Base-by-base conservation (phyloP, 2,329 filamentous ascomycete species). In the Emmonsiellopsis sp. region DNA sequence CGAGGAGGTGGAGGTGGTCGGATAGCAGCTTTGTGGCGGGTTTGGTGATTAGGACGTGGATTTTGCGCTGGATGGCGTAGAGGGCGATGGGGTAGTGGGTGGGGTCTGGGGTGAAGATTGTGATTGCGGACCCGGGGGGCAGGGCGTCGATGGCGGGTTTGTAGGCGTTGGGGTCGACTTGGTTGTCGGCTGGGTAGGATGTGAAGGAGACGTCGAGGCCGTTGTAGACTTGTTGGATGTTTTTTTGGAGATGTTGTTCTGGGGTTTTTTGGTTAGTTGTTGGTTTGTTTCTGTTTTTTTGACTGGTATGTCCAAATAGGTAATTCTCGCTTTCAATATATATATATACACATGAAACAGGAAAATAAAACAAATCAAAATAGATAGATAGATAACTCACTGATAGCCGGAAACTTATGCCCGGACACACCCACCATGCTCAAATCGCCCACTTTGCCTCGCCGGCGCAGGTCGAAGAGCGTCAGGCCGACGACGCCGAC, bases 31-130 rank as follows among this genome's bases (percentile, higher is more conserved):
- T 92, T 57, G 93, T 89, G 30, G 91, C 91, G 10, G 91, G 91
- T 75, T 96, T 96, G 62, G 91, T 96, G 74, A 96, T 84, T 65
- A 96, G 81, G 50, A 96, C 90, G 73, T 96, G 91, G 68, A 94
- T 85, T 57, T 84, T 84, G 57, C 86, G 85, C 72, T 93, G 84
- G 60, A 96, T 91, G 60, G 92, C 91, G 67, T 96, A 95, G 46
- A 94, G 76, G 1, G 92, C 91, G 62, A 96, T 95, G 47, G 89
- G 87, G 71, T 85, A 95, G 72, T 96, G 91, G 1, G 90, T 95
- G 6, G 89, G 87, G 71, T 96, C 91, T 0, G 91, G 89, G 1
- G 91, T 95, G 79, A 96, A 96, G 73, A 96, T 92, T 56, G 91
- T 95, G 71, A 96, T 92, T 61, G 90, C 91, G 61, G 90, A 89